Percentiles rank a stretch among this genome's conserved stretches.
phyloP scores from a whole-genome alignment of 2,329 filamentous ascomycete genomes.

The Pseudomassariella vexata region DNA sequence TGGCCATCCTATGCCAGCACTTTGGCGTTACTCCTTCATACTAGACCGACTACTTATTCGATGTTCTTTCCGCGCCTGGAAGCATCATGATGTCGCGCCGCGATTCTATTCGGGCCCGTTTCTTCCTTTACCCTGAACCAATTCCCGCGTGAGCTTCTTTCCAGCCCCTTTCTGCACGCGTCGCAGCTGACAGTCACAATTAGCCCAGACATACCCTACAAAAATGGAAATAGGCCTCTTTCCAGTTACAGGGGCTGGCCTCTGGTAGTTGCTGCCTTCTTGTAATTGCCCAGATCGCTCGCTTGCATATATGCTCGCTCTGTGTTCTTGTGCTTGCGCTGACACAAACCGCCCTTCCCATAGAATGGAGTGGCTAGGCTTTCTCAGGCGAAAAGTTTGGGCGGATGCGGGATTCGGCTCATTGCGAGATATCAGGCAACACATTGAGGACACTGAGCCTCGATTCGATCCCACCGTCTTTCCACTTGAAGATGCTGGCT shows the following conservation, averaged over 20 bases:
- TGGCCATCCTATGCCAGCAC: too few relatives aligned
- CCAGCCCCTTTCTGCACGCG: not conserved
- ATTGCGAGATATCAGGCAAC: not conserved
- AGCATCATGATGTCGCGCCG: too few relatives aligned
- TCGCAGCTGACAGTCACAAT: not conserved
- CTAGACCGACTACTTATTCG: too few relatives aligned
- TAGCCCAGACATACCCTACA: not conserved
- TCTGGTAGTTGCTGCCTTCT: not conserved
- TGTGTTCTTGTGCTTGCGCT: too few relatives aligned
- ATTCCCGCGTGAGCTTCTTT: not conserved
- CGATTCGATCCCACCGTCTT: not conserved
- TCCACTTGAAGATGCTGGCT: not conserved
- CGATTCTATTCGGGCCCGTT: too few relatives aligned
- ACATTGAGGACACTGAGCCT: not conserved
- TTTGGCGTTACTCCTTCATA: too few relatives aligned
- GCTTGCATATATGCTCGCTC: too few relatives aligned
- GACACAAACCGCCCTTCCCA: too few relatives aligned
- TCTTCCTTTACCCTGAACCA: constrained; percentile 1
- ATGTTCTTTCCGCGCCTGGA: too few relatives aligned
- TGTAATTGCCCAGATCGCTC: too few relatives aligned
- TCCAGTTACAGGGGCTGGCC: not conserved
- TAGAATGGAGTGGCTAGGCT: constrained; percentile 1
- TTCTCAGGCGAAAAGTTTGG: not conserved
- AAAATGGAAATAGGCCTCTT: not conserved
- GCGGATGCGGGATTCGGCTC: not conserved